Percentiles rank a stretch among this genome's conserved stretches.
Evolutionary conservation across 2,329 filamentous ascomycete genomes (phyloP).

Genomic region (Helicocarpus griseus): DNA sequence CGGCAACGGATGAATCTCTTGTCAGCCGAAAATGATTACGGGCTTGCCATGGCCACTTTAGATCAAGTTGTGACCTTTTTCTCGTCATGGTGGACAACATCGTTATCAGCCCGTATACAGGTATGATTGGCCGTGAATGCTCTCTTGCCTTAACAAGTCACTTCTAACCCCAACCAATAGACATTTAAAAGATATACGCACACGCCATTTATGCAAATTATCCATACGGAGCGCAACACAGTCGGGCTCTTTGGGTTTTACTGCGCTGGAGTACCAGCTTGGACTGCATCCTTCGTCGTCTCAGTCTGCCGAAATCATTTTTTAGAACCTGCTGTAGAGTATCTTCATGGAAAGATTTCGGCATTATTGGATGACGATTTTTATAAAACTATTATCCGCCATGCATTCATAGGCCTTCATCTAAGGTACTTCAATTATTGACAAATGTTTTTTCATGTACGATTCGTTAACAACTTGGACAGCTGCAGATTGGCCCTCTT

Average conservation of each 20-base stretch:
- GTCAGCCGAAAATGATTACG: slow-evolving; percentile 34
- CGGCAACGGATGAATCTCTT: slow-evolving; percentile 29
- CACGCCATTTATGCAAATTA: slow-evolving; percentile 26
- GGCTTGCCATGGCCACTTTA: slow-evolving; percentile 30
- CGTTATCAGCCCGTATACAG: slow-evolving; percentile 29
- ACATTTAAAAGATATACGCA: slow-evolving; percentile 30
- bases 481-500: slow-evolving; percentile 29
- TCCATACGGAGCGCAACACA: slow-evolving; percentile 26
- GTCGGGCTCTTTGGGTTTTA: slow-evolving; percentile 29
- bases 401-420: slow-evolving; percentile 15
- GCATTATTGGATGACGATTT: slow-evolving; percentile 17
- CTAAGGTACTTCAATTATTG: slow-evolving; percentile 5
- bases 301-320: slow-evolving; percentile 30
- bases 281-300: slow-evolving; percentile 27
- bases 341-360: slow-evolving; percentile 20
- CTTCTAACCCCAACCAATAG: slow-evolving; percentile 16
- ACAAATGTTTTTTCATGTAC: neutral
- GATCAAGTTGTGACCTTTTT: slow-evolving; percentile 33
- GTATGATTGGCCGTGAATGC: slow-evolving; percentile 18
- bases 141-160: slow-evolving; percentile 7
- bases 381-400: slow-evolving; percentile 19
- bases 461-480: slow-evolving; percentile 12
- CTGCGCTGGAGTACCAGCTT: slow-evolving; percentile 33
- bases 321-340: slow-evolving; percentile 24
- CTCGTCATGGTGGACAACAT: slow-evolving; percentile 34